These are phyloP conservation scores for Pseudomassariella vexata DNA, from an alignment of 2,329 filamentous ascomycete genomes.

Conservation along the genomic window DNA sequence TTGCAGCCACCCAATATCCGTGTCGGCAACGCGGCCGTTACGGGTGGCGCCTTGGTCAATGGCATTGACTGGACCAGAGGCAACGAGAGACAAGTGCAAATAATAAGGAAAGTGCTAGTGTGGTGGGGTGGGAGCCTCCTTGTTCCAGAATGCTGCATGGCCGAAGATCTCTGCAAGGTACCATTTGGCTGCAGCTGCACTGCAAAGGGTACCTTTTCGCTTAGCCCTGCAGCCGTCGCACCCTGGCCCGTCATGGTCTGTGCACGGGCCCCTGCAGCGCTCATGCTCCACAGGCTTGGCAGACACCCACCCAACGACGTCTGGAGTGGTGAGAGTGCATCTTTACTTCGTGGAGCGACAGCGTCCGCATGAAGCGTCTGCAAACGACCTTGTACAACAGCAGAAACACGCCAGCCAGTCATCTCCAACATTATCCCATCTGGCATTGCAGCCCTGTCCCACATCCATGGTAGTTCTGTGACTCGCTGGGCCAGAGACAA, in stretches of 20 bases:
- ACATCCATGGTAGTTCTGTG: no score
- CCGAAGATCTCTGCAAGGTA: conserved; percentile 1
- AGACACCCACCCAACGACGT: no score
- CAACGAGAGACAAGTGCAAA: conserved; percentile 2
- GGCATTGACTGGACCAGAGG: conserved; percentile 9
- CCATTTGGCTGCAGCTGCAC: not conserved
- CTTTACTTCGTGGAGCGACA: not conserved
- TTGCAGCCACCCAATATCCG: conserved; percentile 6
- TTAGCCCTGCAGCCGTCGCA: not conserved
- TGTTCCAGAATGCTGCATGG: conserved; percentile 6
- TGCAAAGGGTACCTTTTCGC: not conserved
- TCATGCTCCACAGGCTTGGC: no score
- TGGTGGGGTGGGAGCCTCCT: conserved; percentile 3
- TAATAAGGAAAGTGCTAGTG: conserved; percentile 3
- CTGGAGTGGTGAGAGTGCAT: no score
- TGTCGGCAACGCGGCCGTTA: conserved; percentile 4
- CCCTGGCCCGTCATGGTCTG: conserved; percentile 1
- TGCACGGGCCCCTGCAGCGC: conserved; percentile 6
- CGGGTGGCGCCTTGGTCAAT: conserved; percentile 3
- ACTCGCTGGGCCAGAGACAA: no score
- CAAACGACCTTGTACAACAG: not conserved
- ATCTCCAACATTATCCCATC: conserved; percentile 6
- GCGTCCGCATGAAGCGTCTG: not conserved
- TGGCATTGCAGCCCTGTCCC: conserved; percentile 4
- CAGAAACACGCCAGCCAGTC: conserved; percentile 6